These are phyloP conservation scores for Sclerotinia trifoliorum DNA, from an alignment of 2,329 filamentous ascomycete species.

Conservation along the genomic window DNA sequence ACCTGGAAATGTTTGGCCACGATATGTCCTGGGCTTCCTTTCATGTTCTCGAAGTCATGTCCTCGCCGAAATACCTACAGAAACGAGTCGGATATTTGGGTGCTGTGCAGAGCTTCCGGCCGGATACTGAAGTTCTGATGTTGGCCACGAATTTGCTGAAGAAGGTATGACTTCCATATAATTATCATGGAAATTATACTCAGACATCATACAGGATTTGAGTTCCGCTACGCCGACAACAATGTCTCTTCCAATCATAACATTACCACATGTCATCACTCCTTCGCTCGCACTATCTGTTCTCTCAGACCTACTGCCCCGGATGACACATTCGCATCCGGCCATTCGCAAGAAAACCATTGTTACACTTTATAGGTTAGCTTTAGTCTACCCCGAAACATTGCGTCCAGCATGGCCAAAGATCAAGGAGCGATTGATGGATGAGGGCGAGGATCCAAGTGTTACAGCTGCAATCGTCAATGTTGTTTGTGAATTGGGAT, in stretches of 20 bases:
- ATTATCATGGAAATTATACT: not conserved
- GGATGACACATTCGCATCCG: slow-evolving; percentile 81
- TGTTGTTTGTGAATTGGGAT: slow-evolving; percentile 92
- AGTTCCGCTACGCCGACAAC: slow-evolving; percentile 68
- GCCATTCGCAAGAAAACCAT: slow-evolving; percentile 93
- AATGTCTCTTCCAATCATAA: slow-evolving; percentile 81
- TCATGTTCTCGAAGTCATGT: slow-evolving; percentile 98
- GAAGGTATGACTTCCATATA: slow-evolving; percentile 57
- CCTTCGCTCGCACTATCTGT: slow-evolving; percentile 88
- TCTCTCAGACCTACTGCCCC: slow-evolving; percentile 79
- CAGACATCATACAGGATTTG: slow-evolving; percentile 58
- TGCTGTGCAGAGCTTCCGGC: slow-evolving; percentile 91
- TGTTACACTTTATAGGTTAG: slow-evolving; percentile 88
- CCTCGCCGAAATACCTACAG: slow-evolving; percentile 87
- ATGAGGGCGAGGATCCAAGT: slow-evolving; percentile 84
- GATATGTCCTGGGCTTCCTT: slow-evolving; percentile 99
- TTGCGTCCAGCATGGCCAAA: slow-evolving; percentile 92
- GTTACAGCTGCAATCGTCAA: slow-evolving; percentile 97
- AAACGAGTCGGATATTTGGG: slow-evolving; percentile 94
- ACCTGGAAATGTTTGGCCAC: slow-evolving; percentile 98
- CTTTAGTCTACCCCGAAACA: slow-evolving; percentile 94
- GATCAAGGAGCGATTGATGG: slow-evolving; percentile 90
- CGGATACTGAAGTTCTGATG: slow-evolving; percentile 97
- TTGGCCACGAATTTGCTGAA: slow-evolving; percentile 94
- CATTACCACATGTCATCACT: slow-evolving; percentile 93